These are phyloP conservation scores for Trichoderma aggressivum DNA, from an alignment of 2,329 filamentous ascomycete species.

Conservation along the genomic window DNA sequence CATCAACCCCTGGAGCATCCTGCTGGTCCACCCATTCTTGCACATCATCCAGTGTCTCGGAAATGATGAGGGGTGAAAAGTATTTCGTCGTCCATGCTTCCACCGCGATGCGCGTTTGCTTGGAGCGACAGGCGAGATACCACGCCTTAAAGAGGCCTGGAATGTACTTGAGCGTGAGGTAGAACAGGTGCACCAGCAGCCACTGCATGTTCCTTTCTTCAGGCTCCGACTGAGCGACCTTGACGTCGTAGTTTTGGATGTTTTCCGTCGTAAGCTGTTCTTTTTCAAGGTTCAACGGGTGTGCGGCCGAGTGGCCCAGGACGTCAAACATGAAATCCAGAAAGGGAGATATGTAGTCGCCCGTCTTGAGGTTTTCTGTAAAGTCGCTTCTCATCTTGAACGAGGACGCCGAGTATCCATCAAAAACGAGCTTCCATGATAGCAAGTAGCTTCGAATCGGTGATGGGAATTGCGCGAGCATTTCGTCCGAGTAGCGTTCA, in stretches of 20 bases:
- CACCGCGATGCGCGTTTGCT: conserved; percentile 75
- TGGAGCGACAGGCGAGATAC: conserved; percentile 77
- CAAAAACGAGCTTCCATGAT: conserved; percentile 86
- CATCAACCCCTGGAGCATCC: conserved; percentile 46
- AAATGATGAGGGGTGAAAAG: conserved; percentile 70
- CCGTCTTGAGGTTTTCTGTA: conserved; percentile 71
- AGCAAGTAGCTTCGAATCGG: conserved; percentile 76
- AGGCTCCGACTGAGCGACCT: conserved; percentile 52
- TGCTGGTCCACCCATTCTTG: conserved; percentile 60
- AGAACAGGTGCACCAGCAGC: conserved; percentile 83
- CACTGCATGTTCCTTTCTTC: conserved; percentile 75
- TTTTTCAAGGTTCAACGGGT: conserved; percentile 70
- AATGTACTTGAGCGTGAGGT: conserved; percentile 70
- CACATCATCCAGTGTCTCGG: conserved; percentile 64
- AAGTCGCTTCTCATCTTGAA: conserved; percentile 82
- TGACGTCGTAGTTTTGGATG: conserved; percentile 53
- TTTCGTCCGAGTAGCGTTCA: conserved; percentile 62
- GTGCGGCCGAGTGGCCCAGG: conserved; percentile 72
- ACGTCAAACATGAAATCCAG: conserved; percentile 81
- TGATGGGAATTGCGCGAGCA: conserved; percentile 66
- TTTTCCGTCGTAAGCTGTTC: conserved; percentile 57
- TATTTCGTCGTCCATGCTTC: conserved; percentile 82
- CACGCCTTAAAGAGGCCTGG: conserved; percentile 78
- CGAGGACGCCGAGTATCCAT: conserved; percentile 74
- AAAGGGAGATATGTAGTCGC: conserved; percentile 64